These are phyloP conservation scores for Mortierella sp. DNA, from an alignment of 371 early-diverging fungal genomes.

Conservation along the genomic window DNA sequence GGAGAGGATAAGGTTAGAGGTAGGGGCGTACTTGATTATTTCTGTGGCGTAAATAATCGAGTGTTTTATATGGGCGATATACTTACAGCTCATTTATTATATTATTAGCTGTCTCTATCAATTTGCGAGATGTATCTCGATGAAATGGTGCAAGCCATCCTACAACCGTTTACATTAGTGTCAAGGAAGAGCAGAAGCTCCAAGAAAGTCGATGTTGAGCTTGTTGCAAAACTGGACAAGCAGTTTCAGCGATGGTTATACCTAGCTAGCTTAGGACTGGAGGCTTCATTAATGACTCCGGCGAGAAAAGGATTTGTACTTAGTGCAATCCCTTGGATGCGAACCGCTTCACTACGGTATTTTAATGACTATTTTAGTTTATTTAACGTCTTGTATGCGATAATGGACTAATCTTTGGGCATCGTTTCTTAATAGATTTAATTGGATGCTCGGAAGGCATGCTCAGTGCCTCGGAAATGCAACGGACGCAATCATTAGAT, in stretches of 20 bases:
- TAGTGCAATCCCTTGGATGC: slow-evolving; percentile 13
- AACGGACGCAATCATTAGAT: slow-evolving; percentile 59
- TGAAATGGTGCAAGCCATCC: slow-evolving; percentile 36
- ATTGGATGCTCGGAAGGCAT: slow-evolving; percentile 59
- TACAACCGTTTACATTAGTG: slow-evolving; percentile 20
- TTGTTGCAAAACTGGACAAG: slow-evolving; percentile 25
- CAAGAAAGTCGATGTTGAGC: slow-evolving; percentile 40
- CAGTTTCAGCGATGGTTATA: slow-evolving; percentile 44
- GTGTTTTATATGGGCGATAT: not conserved
- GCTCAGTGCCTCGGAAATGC: slow-evolving; percentile 65
- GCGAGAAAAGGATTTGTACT: not conserved
- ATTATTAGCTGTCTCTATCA: slow-evolving; percentile 25
- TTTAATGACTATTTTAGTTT: not conserved
- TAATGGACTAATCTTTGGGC: not conserved
- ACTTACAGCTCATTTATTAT: not conserved
- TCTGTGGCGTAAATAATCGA: not conserved
- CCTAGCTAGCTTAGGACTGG: slow-evolving; percentile 29
- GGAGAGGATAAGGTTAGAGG: slow-evolving; percentile 26
- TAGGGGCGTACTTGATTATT: not conserved
- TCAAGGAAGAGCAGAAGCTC: slow-evolving; percentile 28
- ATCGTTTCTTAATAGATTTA: slow-evolving; percentile 10
- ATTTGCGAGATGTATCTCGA: slow-evolving; percentile 48
- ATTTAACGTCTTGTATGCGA: not conserved
- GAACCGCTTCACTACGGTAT: slow-evolving; percentile 15
- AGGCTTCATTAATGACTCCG: not conserved